Base-by-base conservation (phyloP, 129 eudicot genomes). In the Pseudognaphalium luteoalbum region DNA sequence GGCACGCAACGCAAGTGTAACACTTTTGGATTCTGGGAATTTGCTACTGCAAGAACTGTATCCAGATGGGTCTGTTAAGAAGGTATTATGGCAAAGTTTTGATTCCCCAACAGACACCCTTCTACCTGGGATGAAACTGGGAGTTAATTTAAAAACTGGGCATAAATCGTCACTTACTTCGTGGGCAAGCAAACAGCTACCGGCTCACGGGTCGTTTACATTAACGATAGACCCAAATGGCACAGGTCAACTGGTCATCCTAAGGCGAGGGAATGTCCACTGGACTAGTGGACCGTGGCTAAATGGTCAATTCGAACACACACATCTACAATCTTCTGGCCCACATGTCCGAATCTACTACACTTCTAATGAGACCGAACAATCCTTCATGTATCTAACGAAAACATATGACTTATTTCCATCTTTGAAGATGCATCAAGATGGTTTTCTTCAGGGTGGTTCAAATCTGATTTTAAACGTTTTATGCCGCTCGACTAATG, bases 241-340 rank as follows among this genome's bases (percentile, higher is more conserved):
- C 75, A 68, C 67, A 5, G 44, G 33, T 34, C 84, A 85, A 47
- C 29, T 76, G 34, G 30, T 79, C 14, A 75, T 82, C 11, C 68
- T 77, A 77, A 34, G 84, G 83, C 61, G 76, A 28, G 75, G 82
- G 21, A 76, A 59, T 15, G 60, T 72, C 35, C 25, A 77, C 15
- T 85, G 82, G 84, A 63, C 0, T 19, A 87, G 91, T 25, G 86
- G 88, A 58, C 47, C 37, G 11, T 84, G 88, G 86, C 32, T 9
- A 80, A 19, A 41, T 81, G 76, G 80, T 73, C 14, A 41, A 41
- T 41, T 41, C 12, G 4, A 41, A 41, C 47, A 41, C 47, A 9
- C 79, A 14, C 76, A n/a, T 16, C 8, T 25, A 9, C 25, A 63
- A 17, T 62, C 77, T 15, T 21, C 17, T 2, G 73, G 73, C 35